These are phyloP conservation scores for Ogataea ramenticola DNA, from an alignment of 805 yeast genomes.

Conservation along the genomic window DNA sequence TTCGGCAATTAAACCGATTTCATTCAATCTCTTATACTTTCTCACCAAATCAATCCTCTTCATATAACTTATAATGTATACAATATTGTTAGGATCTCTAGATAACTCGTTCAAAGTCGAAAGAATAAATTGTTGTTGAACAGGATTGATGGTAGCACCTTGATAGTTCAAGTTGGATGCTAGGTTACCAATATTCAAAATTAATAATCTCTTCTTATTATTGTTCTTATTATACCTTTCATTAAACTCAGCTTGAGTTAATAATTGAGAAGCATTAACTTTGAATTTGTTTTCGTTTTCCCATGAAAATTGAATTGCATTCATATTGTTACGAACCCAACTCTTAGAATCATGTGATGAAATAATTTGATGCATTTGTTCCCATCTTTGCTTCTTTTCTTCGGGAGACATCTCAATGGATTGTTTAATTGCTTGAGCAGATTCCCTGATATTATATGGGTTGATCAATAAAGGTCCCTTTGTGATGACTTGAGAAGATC, in stretches of 20 bases:
- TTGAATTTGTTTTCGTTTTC: conserved; percentile 24
- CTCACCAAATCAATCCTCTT: conserved; percentile 60
- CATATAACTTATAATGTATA: conserved; percentile 64
- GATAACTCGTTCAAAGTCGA: conserved; percentile 53
- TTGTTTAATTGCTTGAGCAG: conserved; percentile 52
- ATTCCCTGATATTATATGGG: conserved; percentile 79
- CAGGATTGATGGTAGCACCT: conserved; percentile 33
- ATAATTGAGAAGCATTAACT: conserved; percentile 11
- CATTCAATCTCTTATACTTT: conserved; percentile 57
- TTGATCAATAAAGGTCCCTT: conserved; percentile 72
- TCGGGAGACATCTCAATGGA: conserved; percentile 59
- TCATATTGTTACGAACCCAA: conserved; percentile 62
- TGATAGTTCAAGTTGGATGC: conserved; percentile 25
- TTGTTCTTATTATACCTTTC: conserved; percentile 23
- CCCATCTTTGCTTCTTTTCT: conserved; percentile 62
- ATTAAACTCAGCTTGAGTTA: conserved; percentile 28
- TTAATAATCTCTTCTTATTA: conserved; percentile 36
- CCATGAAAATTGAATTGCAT: conserved; percentile 46
- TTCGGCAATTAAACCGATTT: conserved; percentile 82
- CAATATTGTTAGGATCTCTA: conserved; percentile 50
- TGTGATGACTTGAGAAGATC: conserved; percentile 74
- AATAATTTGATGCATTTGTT: conserved; percentile 49
- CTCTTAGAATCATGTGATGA: conserved; percentile 58
- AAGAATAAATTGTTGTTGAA: conserved; percentile 57
- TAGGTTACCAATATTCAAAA: conserved; percentile 45